Conservation (phyloP, 169 alveolate species). For the Prorocentrum cordatum region DNA sequence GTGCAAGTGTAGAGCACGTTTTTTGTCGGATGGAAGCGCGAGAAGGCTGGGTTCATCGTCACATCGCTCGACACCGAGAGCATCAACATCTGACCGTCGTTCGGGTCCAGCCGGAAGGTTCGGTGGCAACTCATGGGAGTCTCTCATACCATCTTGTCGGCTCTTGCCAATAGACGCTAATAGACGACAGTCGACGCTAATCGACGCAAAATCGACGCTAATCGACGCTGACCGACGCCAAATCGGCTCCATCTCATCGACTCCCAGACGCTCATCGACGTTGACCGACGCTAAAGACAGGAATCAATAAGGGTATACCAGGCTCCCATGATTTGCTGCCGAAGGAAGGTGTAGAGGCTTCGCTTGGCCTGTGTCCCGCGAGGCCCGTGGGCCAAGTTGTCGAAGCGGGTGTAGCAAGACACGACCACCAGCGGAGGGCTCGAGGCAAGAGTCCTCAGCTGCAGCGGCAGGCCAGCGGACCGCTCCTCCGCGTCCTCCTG, state of each 20-base stretch:
- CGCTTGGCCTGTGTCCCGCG: constrained; percentile 48
- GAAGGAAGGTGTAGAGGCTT: not conserved
- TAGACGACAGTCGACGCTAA: not conserved
- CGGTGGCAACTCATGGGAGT: constrained; percentile 7
- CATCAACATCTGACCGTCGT: constrained; percentile 27
- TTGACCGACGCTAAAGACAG: not conserved
- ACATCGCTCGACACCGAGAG: constrained; percentile 22
- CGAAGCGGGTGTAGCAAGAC: too few species aligned
- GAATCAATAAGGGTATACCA: not conserved
- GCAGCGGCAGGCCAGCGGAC: too few species aligned
- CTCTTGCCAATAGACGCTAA: not conserved
- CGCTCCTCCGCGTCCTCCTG: too few species aligned
- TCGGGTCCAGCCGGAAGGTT: constrained; percentile 57
- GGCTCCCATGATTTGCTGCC: not conserved
- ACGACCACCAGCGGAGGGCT: too few species aligned
- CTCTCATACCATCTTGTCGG: not conserved
- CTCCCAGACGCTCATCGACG: not conserved
- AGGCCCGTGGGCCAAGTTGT: constrained; percentile 60
- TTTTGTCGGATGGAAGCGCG: constrained; percentile 29
- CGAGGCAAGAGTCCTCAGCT: too few species aligned
- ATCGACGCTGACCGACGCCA: not conserved
- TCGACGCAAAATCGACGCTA: not conserved
- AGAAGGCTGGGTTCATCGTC: constrained; percentile 45
- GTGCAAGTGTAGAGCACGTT: constrained; percentile 51
- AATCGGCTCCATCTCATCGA: not conserved